A percentile compares a stretch with the other conserved stretches of the same genome.
These are phyloP conservation scores for Mucor piriformis DNA, from an alignment of 371 early-diverging fungal genomes.

Conservation along the genomic window DNA sequence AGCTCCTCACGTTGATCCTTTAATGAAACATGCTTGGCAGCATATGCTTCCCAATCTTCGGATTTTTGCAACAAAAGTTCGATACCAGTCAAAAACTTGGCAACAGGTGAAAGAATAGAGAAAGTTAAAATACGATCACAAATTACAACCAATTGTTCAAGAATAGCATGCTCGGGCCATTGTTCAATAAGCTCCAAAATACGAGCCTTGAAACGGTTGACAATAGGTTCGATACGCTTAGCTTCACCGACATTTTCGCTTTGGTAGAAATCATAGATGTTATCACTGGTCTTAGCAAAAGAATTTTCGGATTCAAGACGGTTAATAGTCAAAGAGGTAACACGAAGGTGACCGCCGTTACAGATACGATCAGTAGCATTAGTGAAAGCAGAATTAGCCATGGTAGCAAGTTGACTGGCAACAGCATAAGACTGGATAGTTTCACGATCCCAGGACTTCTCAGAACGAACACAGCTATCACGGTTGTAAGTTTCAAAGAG, in stretches of 20 bases:
- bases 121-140: conserved; percentile 74
- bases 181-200: conserved; percentile 66
- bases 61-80: conserved; percentile 87
- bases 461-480: conserved; percentile 19
- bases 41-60: conserved; percentile 95
- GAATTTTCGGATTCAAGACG: conserved; percentile 46
- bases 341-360: conserved; percentile 41
- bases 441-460: conserved; percentile 32
- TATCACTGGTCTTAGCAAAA: conserved; percentile 40
- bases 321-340: conserved; percentile 32
- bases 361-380: conserved; percentile 30
- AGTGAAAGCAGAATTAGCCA: conserved; percentile 38
- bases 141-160: conserved; percentile 74
- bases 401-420: conserved; percentile 41
- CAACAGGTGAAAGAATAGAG: conserved; percentile 82
- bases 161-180: conserved; percentile 93
- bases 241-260: conserved; percentile 80
- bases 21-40: conserved; percentile 83
- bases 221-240: conserved; percentile 63
- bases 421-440: conserved; percentile 35
- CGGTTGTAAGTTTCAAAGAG: conserved; percentile 36
- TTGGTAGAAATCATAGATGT: conserved; percentile 88
- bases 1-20: conserved; percentile 74
- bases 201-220: conserved; percentile 67
- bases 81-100: conserved; percentile 88